Conservation (phyloP, 139 green algal species). For the Spirogloea muscicola region DNA sequence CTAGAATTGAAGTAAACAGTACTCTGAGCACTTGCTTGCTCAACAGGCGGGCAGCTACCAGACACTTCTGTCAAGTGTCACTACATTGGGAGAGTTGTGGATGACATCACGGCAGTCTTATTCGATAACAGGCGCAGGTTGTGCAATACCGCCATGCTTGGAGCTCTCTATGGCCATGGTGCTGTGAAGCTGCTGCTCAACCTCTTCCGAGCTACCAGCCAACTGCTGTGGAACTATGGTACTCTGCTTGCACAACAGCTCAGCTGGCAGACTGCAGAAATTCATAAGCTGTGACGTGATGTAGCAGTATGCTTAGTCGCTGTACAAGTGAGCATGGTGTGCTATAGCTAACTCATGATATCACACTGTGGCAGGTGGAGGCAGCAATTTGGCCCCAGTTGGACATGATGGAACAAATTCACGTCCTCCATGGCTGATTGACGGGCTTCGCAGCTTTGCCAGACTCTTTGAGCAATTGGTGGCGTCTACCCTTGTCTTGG, state of each 20-base stretch:
- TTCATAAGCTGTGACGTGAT: too few relatives aligned
- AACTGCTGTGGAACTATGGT: slow-evolving; percentile 44
- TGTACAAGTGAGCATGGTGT: too few relatives aligned
- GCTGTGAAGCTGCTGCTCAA: slow-evolving; percentile 29
- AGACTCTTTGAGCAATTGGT: slow-evolving; percentile 17
- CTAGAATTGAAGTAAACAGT: too few relatives aligned
- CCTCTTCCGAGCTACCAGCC: slow-evolving; percentile 10
- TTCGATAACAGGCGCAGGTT: slow-evolving; percentile 72
- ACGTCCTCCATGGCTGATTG: not conserved
- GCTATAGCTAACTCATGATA: too few relatives aligned
- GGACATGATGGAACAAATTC: too few relatives aligned
- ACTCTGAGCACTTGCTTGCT: too few relatives aligned
- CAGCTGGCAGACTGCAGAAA: too few relatives aligned
- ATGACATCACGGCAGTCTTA: slow-evolving; percentile 67
- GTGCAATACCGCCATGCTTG: slow-evolving; percentile 77
- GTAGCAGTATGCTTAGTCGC: too few relatives aligned
- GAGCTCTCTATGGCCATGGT: slow-evolving; percentile 34
- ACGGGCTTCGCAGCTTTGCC: slow-evolving; percentile 14
- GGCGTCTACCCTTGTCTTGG: not conserved
- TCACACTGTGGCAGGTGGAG: too few relatives aligned
- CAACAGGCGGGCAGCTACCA: too few relatives aligned
- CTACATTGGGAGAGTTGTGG: slow-evolving; percentile 54
- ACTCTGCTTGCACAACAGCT: too few relatives aligned
- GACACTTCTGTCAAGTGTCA: slow-evolving; percentile 12
- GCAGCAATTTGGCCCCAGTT: too few relatives aligned